A percentile compares a stretch with the other conserved stretches of the same genome.
These are phyloP conservation scores for Antitrichia curtipendula DNA, from an alignment of 225 moss, liverwort and hornwort species.

Conservation along the genomic window DNA sequence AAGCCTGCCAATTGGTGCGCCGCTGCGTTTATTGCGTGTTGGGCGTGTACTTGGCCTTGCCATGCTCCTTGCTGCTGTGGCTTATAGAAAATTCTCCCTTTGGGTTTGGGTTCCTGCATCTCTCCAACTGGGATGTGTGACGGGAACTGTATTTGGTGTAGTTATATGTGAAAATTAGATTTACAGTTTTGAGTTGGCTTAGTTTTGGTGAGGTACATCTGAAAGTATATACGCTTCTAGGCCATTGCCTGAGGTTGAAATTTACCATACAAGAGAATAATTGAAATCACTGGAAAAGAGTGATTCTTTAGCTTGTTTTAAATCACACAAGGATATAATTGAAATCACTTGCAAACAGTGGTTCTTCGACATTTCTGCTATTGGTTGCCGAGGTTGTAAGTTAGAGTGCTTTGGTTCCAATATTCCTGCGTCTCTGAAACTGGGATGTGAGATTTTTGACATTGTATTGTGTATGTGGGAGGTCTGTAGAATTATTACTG, in stretches of 20 bases:
- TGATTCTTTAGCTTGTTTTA: background rate
- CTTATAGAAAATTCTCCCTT: background rate
- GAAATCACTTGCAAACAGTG: background rate
- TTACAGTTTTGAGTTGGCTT: background rate
- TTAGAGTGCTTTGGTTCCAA: background rate
- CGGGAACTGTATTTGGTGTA: background rate
- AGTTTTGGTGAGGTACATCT: background rate
- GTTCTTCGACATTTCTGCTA: background rate
- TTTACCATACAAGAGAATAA: background rate
- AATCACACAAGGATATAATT: background rate
- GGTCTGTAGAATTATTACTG: background rate
- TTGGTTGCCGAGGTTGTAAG: background rate
- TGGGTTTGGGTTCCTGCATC: background rate
- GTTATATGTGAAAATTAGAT: background rate
- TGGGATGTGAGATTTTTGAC: background rate
- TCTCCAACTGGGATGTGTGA: background rate
- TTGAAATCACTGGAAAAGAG: background rate
- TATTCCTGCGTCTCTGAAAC: background rate
- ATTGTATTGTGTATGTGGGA: background rate
- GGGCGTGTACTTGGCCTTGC: conserved; percentile 58
- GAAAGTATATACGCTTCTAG: background rate
- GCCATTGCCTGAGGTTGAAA: background rate
- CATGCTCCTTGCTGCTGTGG: conserved; percentile 52
- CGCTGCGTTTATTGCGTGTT: conserved; percentile 31
- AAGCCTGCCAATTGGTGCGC: conserved; percentile 26